A percentile compares a stretch with the other conserved stretches of the same genome.
Evolutionary conservation across 2,329 filamentous ascomycete species (phyloP).

Genomic region (Cladophialophora bantiana): DNA sequence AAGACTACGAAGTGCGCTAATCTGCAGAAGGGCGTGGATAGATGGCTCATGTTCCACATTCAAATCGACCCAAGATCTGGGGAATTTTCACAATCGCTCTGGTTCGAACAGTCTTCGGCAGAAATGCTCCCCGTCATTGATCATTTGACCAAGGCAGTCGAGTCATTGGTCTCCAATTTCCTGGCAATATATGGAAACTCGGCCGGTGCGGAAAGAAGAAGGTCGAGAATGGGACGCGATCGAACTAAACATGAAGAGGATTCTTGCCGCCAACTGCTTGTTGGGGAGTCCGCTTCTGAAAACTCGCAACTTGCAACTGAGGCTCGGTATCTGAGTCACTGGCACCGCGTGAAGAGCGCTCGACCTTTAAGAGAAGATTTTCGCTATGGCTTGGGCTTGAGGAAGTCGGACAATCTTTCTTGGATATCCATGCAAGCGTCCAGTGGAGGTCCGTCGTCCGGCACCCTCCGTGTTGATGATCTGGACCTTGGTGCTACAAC

Average conservation of each 20-base stretch:
- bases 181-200: constrained; percentile 73
- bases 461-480: neutral
- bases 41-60: constrained; percentile 90
- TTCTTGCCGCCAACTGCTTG: neutral
- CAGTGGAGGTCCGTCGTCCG: neutral
- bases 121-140: constrained; percentile 7
- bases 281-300: neutral
- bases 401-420: neutral
- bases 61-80: constrained; percentile 59
- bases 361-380: constrained; percentile 10
- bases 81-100: constrained; percentile 41
- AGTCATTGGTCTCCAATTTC: constrained; percentile 74
- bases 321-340: constrained; percentile 21
- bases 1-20: constrained; percentile 43
- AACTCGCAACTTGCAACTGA: constrained; percentile 10
- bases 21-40: constrained; percentile 70
- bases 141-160: constrained; percentile 24
- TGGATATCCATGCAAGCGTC: neutral
- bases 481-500: neutral
- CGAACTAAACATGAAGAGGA: neutral
- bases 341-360: constrained; percentile 32
- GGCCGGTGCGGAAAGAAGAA: constrained; percentile 37
- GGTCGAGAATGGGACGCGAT: neutral
- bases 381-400: constrained; percentile 16
- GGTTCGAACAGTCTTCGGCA: constrained; percentile 46